Percentiles rank a stretch among this genome's conserved stretches.
Evolutionary conservation across 176 grass and related monocot species (phyloP).

Genomic region (Secale cereale): DNA sequence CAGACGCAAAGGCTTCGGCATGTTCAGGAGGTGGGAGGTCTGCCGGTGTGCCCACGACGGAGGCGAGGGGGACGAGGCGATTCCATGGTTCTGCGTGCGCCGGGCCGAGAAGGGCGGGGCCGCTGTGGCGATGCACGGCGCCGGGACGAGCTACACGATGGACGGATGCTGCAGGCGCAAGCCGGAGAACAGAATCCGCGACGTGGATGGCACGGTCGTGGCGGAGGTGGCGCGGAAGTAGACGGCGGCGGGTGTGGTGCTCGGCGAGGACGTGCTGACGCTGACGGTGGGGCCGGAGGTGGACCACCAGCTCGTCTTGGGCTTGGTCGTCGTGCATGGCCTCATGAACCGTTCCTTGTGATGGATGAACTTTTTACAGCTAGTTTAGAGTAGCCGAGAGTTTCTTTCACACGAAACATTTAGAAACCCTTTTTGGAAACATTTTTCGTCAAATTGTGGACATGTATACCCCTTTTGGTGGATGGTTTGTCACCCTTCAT

Average conservation of each 20-base stretch:
- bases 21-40: slow-evolving; percentile 40
- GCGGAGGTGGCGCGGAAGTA: slow-evolving; percentile 49
- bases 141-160: too few species aligned
- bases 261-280: slow-evolving; percentile 68
- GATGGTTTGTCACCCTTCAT: not conserved
- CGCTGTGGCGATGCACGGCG: slow-evolving; percentile 7
- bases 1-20: slow-evolving; percentile 33
- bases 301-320: slow-evolving; percentile 52
- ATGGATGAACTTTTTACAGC: not conserved
- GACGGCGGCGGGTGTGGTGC: slow-evolving; percentile 42
- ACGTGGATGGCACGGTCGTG: not conserved
- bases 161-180: slow-evolving; percentile 13
- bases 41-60: not conserved
- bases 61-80: not conserved
- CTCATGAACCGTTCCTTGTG: slow-evolving; percentile 41
- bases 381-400: not conserved
- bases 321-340: slow-evolving; percentile 54
- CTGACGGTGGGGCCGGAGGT: slow-evolving; percentile 37
- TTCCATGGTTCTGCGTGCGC: slow-evolving; percentile 51
- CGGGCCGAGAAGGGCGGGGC: not conserved
- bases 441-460: not conserved
- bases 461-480: not conserved
- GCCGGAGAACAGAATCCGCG: slow-evolving; percentile 39
- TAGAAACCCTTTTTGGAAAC: not conserved
- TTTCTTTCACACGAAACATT: too few species aligned